These are phyloP conservation scores for Kodamaea leandrae DNA, from an alignment of 805 yeast genomes.

Conservation along the genomic window DNA sequence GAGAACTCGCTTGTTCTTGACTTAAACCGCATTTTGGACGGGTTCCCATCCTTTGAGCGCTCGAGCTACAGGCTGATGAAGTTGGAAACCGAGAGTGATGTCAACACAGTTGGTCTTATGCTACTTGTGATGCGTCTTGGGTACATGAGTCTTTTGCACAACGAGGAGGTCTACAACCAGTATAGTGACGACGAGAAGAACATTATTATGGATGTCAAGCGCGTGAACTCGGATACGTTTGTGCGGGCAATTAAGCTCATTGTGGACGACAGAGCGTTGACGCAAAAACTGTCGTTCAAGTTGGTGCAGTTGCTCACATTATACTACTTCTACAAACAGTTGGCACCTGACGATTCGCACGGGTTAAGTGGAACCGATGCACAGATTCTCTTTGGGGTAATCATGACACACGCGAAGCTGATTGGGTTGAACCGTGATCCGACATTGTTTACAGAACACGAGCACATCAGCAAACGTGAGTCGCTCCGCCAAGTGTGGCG, in stretches of 20 bases:
- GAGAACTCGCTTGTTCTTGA: constrained; percentile 28
- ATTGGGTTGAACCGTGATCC: constrained; percentile 45
- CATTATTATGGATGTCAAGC: constrained; percentile 31
- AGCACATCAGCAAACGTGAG: constrained; percentile 27
- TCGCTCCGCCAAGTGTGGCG: constrained; percentile 34
- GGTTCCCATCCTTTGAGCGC: constrained; percentile 18
- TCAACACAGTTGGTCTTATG: constrained; percentile 28
- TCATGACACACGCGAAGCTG: constrained; percentile 37
- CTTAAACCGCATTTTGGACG: constrained; percentile 21
- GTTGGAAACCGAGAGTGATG: constrained; percentile 31
- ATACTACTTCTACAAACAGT: constrained; percentile 32
- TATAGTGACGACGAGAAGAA: constrained; percentile 26
- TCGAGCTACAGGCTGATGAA: constrained; percentile 16
- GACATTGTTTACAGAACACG: constrained; percentile 26
- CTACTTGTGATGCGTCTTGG: constrained; percentile 34
- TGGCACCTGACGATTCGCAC: constrained; percentile 42
- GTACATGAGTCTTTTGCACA: constrained; percentile 39
- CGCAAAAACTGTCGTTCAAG: constrained; percentile 32
- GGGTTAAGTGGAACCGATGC: constrained; percentile 42
- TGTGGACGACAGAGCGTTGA: constrained; percentile 29
- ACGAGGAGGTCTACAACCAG: constrained; percentile 25
- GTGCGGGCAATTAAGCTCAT: constrained; percentile 33
- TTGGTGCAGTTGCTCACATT: constrained; percentile 35
- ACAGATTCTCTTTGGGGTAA: constrained; percentile 36
- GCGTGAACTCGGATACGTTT: constrained; percentile 27